Percentiles rank a stretch among this genome's conserved stretches.
Conservation (phyloP, 1,284 basidiomycete species). For the Trametes versicolor region DNA sequence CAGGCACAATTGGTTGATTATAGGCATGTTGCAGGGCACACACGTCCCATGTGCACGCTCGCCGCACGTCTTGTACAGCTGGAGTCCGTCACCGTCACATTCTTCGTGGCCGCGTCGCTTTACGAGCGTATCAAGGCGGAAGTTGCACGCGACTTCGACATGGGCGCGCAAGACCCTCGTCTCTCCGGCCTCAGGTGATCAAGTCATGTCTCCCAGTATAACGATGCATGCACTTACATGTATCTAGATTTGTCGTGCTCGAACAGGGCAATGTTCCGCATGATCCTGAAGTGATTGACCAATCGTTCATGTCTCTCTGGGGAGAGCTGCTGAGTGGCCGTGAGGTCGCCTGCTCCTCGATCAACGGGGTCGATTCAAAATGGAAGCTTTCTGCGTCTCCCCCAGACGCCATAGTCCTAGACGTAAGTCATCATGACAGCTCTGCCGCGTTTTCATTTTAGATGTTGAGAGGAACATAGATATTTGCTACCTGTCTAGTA, state of each 20-base stretch:
- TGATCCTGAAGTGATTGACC: background rate
- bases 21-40: conserved; percentile 1
- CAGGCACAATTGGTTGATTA: background rate
- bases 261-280: background rate
- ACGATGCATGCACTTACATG: too few species aligned
- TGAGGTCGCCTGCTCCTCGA: too few species aligned
- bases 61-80: conserved; percentile 6
- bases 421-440: too few species aligned
- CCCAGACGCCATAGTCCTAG: background rate
- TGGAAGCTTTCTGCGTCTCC: background rate
- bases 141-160: background rate
- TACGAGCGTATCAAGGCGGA: conserved; percentile 2
- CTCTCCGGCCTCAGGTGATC: conserved; percentile 8
- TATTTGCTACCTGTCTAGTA: too few species aligned
- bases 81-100: background rate
- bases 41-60: conserved; percentile 13
- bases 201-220: too few species aligned
- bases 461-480: too few species aligned
- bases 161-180: background rate
- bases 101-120: conserved; percentile 1
- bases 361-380: too few species aligned
- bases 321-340: background rate
- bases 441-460: too few species aligned
- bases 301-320: background rate
- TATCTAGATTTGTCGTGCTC: background rate